Percentiles rank a stretch among this genome's conserved stretches.
Conservation (phyloP, 768 basidiomycete species). For the Cantharellus cinnabarinus region DNA sequence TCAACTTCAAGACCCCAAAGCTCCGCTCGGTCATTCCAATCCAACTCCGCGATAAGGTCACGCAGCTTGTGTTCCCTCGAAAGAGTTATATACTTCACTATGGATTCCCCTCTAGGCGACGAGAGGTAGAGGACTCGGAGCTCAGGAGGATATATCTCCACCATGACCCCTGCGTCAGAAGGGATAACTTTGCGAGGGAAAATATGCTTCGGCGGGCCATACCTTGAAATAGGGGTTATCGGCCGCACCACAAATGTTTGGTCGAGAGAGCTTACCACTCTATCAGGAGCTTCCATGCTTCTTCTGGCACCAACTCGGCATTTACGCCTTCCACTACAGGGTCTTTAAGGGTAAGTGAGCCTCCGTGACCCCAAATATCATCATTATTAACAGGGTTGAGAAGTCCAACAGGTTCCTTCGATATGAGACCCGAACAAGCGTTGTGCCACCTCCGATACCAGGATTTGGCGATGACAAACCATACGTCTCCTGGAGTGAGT, state of each 20-base stretch:
- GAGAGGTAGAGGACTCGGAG: background rate
- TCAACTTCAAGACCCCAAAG: too few relatives aligned
- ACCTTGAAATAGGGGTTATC: background rate
- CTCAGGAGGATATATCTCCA: background rate
- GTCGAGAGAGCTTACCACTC: conserved; percentile 35
- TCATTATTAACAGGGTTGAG: conserved; percentile 71
- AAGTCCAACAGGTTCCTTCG: conserved; percentile 1
- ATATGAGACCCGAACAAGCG: conserved; percentile 35
- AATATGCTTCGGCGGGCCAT: background rate
- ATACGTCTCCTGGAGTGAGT: conserved; percentile 48
- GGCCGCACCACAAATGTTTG: background rate
- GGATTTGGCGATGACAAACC: conserved; percentile 49
- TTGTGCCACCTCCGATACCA: conserved; percentile 66
- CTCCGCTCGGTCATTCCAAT: too few relatives aligned
- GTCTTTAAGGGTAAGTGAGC: conserved; percentile 33
- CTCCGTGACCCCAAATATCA: conserved; percentile 28
- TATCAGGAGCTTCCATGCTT: conserved; percentile 49
- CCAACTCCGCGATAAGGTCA: too few relatives aligned
- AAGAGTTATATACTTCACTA: too few relatives aligned
- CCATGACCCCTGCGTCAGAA: background rate
- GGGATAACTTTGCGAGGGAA: background rate
- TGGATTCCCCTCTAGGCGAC: background rate
- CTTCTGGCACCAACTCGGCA: conserved; percentile 53
- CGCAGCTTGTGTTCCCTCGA: too few relatives aligned
- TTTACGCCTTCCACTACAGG: conserved; percentile 24